Base-by-base conservation (phyloP, 148 eudicot genomes). In the Camellia japonica region DNA sequence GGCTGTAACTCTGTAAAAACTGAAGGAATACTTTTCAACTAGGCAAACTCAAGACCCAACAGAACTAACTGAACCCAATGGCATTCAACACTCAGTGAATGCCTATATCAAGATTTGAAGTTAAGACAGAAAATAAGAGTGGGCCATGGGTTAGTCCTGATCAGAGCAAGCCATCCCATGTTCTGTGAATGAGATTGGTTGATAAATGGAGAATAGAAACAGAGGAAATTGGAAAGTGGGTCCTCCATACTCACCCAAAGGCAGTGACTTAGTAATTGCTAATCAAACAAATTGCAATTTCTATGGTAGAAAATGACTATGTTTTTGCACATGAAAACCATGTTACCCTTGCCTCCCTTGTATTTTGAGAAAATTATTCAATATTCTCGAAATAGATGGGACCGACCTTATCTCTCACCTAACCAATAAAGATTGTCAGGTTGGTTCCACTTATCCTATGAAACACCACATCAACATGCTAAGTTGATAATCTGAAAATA, bases 151-250 rank as follows among this genome's bases (percentile, higher is more conserved):
- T 42, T 5, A 20, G 61, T 43, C 54, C 74, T 6, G 38, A 30
- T 30, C 2, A 69, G 75, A 20, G 44, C 78, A 63, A 55, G 79
- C 82, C 63, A 70, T 54, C 81, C 78, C 87, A 85, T 85, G 87
- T 85, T 85, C 87, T 76, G 78, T 76, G 85, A 82, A 71, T 49
- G 78, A 77, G 75, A 75, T 80, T 79, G 72, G 83, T 46, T 75
- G 74, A 14, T 55, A 67, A n/a, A 71, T 19, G n/a, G 60, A 56
- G 3, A 73, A 80, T 70, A 52, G 9, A 64, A 73, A 65, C 47
- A 79, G 77, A 7, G 60, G 54, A 65, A 76, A 76, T 70, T 59
- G 55, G 16, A 59, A n/a, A 20, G 80, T 78, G 80, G 80, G 64
- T 4, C 80, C 72, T 19, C 14, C 23, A 5, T 49, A 49, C 63